Conservation (phyloP, 2,329 filamentous ascomycete species). For the Penicillium sp. region DNA sequence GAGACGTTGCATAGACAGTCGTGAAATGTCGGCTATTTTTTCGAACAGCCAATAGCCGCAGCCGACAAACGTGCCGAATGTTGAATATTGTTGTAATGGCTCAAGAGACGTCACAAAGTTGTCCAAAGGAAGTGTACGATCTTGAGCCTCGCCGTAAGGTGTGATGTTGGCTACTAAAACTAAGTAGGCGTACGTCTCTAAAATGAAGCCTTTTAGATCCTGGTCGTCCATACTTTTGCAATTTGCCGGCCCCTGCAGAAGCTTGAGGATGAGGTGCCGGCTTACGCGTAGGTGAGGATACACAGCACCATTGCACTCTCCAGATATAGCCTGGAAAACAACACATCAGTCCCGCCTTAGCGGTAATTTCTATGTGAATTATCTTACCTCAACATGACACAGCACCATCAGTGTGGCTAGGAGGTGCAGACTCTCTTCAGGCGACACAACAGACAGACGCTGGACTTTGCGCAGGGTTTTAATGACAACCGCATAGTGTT, state of each 20-base stretch:
- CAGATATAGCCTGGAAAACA: neutral
- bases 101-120: neutral
- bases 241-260: neutral
- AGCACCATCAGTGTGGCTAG: neutral
- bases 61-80: neutral
- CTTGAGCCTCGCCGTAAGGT: neutral
- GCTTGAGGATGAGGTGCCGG: neutral
- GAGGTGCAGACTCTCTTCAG: neutral
- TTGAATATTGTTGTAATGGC: neutral
- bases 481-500: neutral
- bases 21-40: neutral
- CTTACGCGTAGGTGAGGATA: neutral
- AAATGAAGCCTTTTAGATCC: neutral
- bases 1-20: neutral
- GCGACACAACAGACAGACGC: neutral
- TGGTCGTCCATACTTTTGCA: neutral
- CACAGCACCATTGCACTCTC: neutral
- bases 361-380: neutral
- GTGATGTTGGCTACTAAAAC: neutral
- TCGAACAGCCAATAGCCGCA: neutral
- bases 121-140: neutral
- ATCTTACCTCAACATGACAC: neutral
- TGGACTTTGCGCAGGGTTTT: neutral
- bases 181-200: neutral
- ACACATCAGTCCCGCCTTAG: neutral